Percentiles rank a stretch among this genome's conserved stretches.
These are phyloP conservation scores for Luvunga scandens DNA, from an alignment of 345 rosid genomes.

Conservation along the genomic window DNA sequence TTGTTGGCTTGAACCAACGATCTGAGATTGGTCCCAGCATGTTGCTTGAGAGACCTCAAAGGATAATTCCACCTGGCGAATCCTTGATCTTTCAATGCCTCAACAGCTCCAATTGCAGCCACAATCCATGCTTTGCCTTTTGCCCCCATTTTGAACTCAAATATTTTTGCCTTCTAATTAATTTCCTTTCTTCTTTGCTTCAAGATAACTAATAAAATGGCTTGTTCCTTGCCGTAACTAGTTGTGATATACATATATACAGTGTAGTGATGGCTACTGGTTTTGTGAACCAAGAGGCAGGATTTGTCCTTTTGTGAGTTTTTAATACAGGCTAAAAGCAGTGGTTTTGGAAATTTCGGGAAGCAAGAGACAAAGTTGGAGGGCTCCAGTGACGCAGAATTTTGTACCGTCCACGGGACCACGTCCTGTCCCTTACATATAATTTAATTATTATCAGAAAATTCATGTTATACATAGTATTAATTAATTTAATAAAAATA, in stretches of 20 bases:
- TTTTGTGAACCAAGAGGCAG: constrained; percentile 9
- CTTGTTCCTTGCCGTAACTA: background rate
- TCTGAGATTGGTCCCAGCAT: constrained; percentile 22
- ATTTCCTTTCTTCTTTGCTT: background rate
- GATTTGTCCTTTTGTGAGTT: constrained; percentile 1
- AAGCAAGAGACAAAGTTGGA: background rate
- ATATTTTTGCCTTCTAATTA: background rate
- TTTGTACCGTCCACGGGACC: background rate
- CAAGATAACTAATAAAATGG: background rate
- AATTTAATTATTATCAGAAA: too few species aligned
- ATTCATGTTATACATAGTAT: too few species aligned
- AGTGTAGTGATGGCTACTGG: background rate
- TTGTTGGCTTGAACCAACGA: constrained; percentile 12
- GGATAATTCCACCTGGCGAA: constrained; percentile 38
- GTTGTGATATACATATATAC: background rate
- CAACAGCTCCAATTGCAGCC: constrained; percentile 36
- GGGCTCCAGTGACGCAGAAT: background rate
- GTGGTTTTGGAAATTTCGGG: background rate
- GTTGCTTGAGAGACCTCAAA: constrained; percentile 14
- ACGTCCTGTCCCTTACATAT: too few species aligned
- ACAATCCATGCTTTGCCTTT: constrained; percentile 37
- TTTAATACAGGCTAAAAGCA: background rate
- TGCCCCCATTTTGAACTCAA: constrained; percentile 22
- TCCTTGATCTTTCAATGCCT: constrained; percentile 41
- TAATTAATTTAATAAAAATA: too few species aligned